These are phyloP conservation scores for Paraurostyla sp. DNA, from an alignment of 73 alveolate species.

Conservation along the genomic window DNA sequence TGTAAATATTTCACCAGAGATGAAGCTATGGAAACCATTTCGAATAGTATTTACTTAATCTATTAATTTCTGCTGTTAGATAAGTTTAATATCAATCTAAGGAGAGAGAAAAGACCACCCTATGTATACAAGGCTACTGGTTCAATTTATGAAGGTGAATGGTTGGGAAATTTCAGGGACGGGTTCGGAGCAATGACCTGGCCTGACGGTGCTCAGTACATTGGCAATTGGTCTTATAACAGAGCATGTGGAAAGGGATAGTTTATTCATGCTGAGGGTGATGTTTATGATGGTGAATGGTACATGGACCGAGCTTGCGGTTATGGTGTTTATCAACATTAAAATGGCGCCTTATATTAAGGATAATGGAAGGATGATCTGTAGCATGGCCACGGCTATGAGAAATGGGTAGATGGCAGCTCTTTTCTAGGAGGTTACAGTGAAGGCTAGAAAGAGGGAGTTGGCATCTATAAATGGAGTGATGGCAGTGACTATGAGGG, in stretches of 20 bases:
- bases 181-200: slow-evolving; percentile 77
- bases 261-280: slow-evolving; percentile 63
- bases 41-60: neutral
- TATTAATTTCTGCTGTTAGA: neutral
- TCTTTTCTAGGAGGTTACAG: slow-evolving; percentile 80
- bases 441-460: slow-evolving; percentile 78
- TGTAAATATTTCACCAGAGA: slow-evolving; percentile 51
- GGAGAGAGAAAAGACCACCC: slow-evolving; percentile 74
- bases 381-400: slow-evolving; percentile 66
- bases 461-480: slow-evolving; percentile 77
- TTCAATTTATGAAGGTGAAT: slow-evolving; percentile 87
- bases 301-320: slow-evolving; percentile 41
- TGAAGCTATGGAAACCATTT: slow-evolving; percentile 65
- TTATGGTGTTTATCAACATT: slow-evolving; percentile 54
- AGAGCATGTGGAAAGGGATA: slow-evolving; percentile 49
- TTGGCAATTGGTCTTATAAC: slow-evolving; percentile 65
- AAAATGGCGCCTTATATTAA: slow-evolving; percentile 61
- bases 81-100: neutral
- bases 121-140: slow-evolving; percentile 75
- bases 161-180: slow-evolving; percentile 89
- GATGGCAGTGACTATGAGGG: slow-evolving; percentile 67
- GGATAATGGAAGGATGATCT: slow-evolving; percentile 73
- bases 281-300: slow-evolving; percentile 64
- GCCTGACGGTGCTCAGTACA: slow-evolving; percentile 74
- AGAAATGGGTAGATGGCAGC: slow-evolving; percentile 66